Percentiles rank a stretch among this genome's conserved stretches.
phyloP scores from a whole-genome alignment of 495 filamentous ascomycete genomes.

The Neurospora discreta region DNA sequence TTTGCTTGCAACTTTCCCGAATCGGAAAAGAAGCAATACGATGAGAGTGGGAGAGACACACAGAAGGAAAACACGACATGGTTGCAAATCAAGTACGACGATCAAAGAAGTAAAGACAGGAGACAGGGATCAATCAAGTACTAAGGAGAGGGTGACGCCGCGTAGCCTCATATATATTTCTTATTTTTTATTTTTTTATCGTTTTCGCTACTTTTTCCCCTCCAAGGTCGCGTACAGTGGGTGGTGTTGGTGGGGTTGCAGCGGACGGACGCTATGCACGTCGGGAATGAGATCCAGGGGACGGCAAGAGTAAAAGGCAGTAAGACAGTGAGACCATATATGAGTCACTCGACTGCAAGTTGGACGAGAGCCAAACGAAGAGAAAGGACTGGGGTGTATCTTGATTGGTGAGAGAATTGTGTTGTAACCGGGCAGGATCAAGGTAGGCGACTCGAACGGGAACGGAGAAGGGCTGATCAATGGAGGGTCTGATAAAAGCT shows the following conservation, averaged over 20 bases:
- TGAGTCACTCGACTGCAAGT: slow-evolving; percentile 18
- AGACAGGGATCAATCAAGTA: background rate
- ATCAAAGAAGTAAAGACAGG: background rate
- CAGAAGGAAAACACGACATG: background rate
- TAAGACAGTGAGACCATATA: slow-evolving; percentile 2
- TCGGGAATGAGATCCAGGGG: background rate
- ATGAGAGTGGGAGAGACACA: background rate
- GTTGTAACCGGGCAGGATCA: background rate
- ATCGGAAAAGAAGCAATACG: background rate
- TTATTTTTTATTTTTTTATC: background rate
- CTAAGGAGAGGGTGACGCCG: background rate
- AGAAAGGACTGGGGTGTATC: background rate
- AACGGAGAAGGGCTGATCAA: background rate
- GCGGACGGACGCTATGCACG: background rate
- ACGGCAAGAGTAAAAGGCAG: background rate
- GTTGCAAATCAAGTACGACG: background rate
- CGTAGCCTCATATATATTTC: background rate
- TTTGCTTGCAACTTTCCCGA: background rate
- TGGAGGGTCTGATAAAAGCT: background rate
- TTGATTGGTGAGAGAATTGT: slow-evolving; percentile 6
- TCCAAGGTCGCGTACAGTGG: background rate
- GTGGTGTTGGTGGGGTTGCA: background rate
- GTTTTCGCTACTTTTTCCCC: background rate
- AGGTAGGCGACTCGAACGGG: background rate
- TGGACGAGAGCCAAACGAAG: slow-evolving; percentile 1